Evolutionary conservation across 2,329 filamentous ascomycete species (phyloP).

Genomic region (Simplicillium sp.): DNA sequence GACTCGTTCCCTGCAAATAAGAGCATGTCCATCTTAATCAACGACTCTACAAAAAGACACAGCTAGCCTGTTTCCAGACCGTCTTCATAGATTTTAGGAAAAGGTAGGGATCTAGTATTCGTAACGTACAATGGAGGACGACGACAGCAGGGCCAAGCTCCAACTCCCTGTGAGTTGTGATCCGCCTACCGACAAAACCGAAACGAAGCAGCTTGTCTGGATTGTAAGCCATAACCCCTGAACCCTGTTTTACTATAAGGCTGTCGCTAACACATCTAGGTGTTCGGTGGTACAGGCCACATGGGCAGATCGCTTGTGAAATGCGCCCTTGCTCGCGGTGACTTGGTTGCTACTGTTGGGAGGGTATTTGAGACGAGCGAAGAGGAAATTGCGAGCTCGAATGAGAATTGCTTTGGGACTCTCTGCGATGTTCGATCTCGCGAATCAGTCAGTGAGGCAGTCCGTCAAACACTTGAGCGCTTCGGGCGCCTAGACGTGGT

Average conservation of each 20-base stretch:
- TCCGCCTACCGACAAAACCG: conserved; percentile 63
- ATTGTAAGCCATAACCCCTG: conserved; percentile 51
- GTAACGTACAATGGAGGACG: conserved; percentile 10
- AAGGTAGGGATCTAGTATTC: too few relatives aligned
- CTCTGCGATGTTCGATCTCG: conserved; percentile 83
- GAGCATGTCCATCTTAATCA: too few relatives aligned
- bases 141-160: conserved; percentile 24
- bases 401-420: conserved; percentile 66
- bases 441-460: conserved; percentile 63
- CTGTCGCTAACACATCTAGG: conserved; percentile 32
- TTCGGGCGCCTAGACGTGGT: conserved; percentile 84
- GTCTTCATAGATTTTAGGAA: too few relatives aligned
- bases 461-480: conserved; percentile 59
- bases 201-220: conserved; percentile 74
- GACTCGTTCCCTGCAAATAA: too few relatives aligned
- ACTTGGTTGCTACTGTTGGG: conserved; percentile 80
- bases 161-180: conserved; percentile 78
- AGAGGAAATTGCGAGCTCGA: conserved; percentile 62
- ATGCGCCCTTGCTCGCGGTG: conserved; percentile 67
- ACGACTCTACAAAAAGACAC: too few relatives aligned
- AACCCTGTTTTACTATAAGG: not conserved
- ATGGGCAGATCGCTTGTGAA: conserved; percentile 89
- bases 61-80: too few relatives aligned
- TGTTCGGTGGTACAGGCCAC: conserved; percentile 95
- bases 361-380: conserved; percentile 68